These are phyloP conservation scores for Hypoxylon sp. DNA, from an alignment of 2,329 filamentous ascomycete species.

Conservation along the genomic window DNA sequence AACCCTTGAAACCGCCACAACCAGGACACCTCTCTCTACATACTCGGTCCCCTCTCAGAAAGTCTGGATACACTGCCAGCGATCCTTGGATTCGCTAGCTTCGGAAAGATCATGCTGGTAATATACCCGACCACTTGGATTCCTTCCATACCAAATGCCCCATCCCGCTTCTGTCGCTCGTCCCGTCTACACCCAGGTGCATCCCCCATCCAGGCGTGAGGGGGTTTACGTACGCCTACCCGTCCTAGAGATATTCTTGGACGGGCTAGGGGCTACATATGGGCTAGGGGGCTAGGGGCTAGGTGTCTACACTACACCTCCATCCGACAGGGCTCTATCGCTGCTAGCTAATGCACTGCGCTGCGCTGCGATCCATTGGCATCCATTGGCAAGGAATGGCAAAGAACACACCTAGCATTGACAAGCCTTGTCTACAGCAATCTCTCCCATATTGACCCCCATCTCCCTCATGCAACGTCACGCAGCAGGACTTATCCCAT, in stretches of 20 bases:
- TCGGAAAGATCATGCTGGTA: conserved; percentile 43
- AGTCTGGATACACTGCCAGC: conserved; percentile 16
- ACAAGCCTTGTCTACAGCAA: conserved; percentile 35
- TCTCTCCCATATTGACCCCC: conserved; percentile 33
- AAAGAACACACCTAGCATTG: conserved; percentile 25
- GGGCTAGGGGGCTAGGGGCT: no score
- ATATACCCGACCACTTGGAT: conserved; percentile 52
- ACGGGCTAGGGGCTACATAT: conserved; percentile 2
- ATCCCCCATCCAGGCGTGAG: conserved; percentile 27
- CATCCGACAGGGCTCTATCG: background rate
- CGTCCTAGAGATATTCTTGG: conserved; percentile 14
- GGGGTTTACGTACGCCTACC: conserved; percentile 30
- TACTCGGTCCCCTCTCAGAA: conserved; percentile 6
- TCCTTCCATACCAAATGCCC: conserved; percentile 36
- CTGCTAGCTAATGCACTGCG: conserved; percentile 29
- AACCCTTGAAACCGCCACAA: conserved; percentile 23
- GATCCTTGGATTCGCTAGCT: conserved; percentile 38
- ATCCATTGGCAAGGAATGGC: conserved; percentile 33
- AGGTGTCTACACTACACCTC: background rate
- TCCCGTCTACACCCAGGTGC: conserved; percentile 25
- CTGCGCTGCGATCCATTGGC: conserved; percentile 28
- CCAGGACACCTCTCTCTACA: conserved; percentile 2
- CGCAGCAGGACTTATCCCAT: conserved; percentile 40
- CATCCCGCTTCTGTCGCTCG: conserved; percentile 42
- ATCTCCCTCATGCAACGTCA: conserved; percentile 51